Conservation (phyloP, 805 yeast genomes). For the Candida bentonensis region DNA sequence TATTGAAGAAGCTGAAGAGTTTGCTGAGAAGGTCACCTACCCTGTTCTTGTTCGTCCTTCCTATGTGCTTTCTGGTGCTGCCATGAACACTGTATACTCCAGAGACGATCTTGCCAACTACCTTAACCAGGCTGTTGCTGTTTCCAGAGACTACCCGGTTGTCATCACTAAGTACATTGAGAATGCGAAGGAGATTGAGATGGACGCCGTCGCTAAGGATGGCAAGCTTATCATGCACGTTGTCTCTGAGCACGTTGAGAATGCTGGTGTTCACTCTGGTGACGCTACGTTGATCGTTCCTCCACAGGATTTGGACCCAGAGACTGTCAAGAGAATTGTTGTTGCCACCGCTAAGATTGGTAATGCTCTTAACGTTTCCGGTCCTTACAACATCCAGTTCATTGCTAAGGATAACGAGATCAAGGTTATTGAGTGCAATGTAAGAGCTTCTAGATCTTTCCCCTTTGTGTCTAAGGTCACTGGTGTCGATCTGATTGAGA, state of each 20-base stretch:
- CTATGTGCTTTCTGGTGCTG: conserved; percentile 94
- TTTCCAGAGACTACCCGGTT: conserved; percentile 93
- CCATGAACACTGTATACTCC: conserved; percentile 84
- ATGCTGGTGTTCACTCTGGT: conserved; percentile 98
- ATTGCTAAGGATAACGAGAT: conserved; percentile 91
- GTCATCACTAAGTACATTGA: conserved; percentile 92
- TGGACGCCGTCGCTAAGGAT: conserved; percentile 87
- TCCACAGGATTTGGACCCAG: conserved; percentile 64
- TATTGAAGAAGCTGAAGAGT: conserved; percentile 66
- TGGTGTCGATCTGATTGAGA: conserved; percentile 88
- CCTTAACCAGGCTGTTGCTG: conserved; percentile 77
- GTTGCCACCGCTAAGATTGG: conserved; percentile 91
- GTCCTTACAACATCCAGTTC: conserved; percentile 97
- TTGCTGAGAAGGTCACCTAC: conserved; percentile 78
- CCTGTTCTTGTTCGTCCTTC: conserved; percentile 98
- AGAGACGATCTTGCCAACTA: conserved; percentile 70
- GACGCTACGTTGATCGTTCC: conserved; percentile 94
- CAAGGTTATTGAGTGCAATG: conserved; percentile 97
- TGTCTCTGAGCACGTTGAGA: conserved; percentile 93
- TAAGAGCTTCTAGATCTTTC: conserved; percentile 97
- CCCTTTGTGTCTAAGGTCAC: conserved; percentile 97
- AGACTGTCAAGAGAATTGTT: conserved; percentile 57
- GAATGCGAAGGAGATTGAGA: conserved; percentile 94
- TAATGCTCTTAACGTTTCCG: conserved; percentile 85
- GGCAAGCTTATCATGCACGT: conserved; percentile 90